Evolutionary conservation across 176 grass and related monocot genomes (phyloP).

Genomic region (Aegilops speltoides): DNA sequence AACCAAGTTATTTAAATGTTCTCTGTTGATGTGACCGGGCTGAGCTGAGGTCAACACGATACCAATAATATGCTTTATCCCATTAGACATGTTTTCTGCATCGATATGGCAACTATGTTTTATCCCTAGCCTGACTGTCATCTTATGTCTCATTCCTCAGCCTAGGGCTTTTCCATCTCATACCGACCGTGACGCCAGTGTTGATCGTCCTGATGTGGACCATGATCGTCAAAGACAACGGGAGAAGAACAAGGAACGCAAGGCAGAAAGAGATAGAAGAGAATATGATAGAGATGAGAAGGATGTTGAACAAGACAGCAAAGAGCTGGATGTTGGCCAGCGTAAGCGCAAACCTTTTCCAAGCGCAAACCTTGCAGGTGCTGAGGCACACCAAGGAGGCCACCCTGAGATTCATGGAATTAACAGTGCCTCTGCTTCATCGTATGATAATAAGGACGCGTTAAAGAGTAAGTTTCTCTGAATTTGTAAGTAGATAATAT

Average conservation of each 20-base stretch:
- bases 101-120: neutral
- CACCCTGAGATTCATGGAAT: slow-evolving; percentile 52
- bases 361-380: slow-evolving; percentile 43
- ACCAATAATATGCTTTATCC: neutral
- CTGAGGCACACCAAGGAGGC: slow-evolving; percentile 56
- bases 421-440: slow-evolving; percentile 66
- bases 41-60: slow-evolving; percentile 30
- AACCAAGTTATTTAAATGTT: neutral
- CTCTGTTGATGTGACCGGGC: neutral
- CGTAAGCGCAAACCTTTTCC: slow-evolving; percentile 52
- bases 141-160: slow-evolving; percentile 47
- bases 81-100: neutral
- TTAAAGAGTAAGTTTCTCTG: slow-evolving; percentile 80
- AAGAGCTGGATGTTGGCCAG: slow-evolving; percentile 54
- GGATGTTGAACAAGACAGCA: slow-evolving; percentile 82
- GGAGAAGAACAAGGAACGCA: slow-evolving; percentile 83
- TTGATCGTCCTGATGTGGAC: slow-evolving; percentile 84
- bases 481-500: neutral
- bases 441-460: slow-evolving; percentile 80
- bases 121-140: neutral
- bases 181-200: slow-evolving; percentile 74
- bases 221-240: slow-evolving; percentile 83
- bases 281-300: slow-evolving; percentile 88
- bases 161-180: slow-evolving; percentile 53
- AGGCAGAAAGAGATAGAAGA: slow-evolving; percentile 73